A percentile compares a stretch with the other conserved stretches of the same genome.
Evolutionary conservation across 1,139 yeast species (phyloP).

Genomic region (Ogataea hybrid): DNA sequence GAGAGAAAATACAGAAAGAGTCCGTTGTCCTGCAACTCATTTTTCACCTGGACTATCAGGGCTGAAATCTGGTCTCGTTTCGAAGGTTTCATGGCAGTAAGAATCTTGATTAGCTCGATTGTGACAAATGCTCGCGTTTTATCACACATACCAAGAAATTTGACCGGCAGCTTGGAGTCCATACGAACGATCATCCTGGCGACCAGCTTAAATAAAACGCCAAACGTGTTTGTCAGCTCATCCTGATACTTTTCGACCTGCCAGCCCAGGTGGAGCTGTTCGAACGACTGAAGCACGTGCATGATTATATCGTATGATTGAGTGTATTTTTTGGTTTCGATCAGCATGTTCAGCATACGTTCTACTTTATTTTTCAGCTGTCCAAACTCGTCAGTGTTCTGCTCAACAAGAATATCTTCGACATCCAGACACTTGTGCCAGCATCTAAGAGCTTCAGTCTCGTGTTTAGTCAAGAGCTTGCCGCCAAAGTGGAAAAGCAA

Average conservation of each 20-base stretch:
- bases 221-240: slow-evolving; percentile 9
- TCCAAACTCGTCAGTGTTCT: no score
- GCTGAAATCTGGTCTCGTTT: slow-evolving; percentile 21
- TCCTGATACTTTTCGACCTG: slow-evolving; percentile 7
- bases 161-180: slow-evolving; percentile 9
- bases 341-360: slow-evolving; percentile 24
- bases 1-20: slow-evolving; percentile 29
- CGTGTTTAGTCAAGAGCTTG: no score
- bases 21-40: slow-evolving; percentile 27
- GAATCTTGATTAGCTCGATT: slow-evolving; percentile 14
- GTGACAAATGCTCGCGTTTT: slow-evolving; percentile 11
- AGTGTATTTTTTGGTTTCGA: slow-evolving; percentile 15
- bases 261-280: slow-evolving; percentile 4
- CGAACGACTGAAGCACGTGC: slow-evolving; percentile 18
- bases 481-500: no score
- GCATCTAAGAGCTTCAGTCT: no score
- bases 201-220: slow-evolving; percentile 18
- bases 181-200: slow-evolving; percentile 15
- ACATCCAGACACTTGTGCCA: no score
- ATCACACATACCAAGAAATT: slow-evolving; percentile 12
- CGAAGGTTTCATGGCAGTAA: slow-evolving; percentile 11
- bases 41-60: slow-evolving; percentile 22
- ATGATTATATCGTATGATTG: slow-evolving; percentile 20
- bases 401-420: no score
- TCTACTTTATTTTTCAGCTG: slow-evolving; percentile 22